phyloP scores from a whole-genome alignment of 106 monocot genomes.

The Vanilla planifolia region DNA sequence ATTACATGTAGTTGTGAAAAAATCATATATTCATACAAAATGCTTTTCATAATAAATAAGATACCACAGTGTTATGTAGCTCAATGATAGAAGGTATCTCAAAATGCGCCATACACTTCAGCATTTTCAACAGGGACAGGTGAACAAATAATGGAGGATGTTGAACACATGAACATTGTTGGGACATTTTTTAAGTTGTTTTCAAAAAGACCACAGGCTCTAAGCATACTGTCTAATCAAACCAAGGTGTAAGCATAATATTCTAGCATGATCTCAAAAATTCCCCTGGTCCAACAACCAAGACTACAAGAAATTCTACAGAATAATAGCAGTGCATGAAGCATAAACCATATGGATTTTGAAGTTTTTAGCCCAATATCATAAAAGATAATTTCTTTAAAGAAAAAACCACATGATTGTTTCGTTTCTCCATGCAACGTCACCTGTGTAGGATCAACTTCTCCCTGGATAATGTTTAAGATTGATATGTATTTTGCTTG shows the following conservation, averaged over 20 bases:
- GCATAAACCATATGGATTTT: background rate
- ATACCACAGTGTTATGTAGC: too few relatives aligned
- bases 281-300: background rate
- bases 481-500: conserved; percentile 99
- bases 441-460: conserved; percentile 99
- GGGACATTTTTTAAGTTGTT: background rate
- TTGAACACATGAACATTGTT: background rate
- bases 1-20: too few relatives aligned
- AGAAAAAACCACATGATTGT: background rate
- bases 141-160: background rate
- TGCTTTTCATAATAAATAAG: too few relatives aligned
- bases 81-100: too few relatives aligned
- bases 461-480: conserved; percentile 97
- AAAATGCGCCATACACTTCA: too few relatives aligned
- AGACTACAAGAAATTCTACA: background rate
- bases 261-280: background rate
- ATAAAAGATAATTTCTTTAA: background rate
- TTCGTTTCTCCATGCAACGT: background rate
- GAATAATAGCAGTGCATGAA: too few relatives aligned
- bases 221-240: background rate
- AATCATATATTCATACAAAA: too few relatives aligned
- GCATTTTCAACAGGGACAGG: too few relatives aligned
- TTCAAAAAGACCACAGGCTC: background rate
- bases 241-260: background rate
- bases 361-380: background rate